Evolutionary conservation across 495 filamentous ascomycete species (phyloP).

Genomic region (Chlorociboria aeruginascens): DNA sequence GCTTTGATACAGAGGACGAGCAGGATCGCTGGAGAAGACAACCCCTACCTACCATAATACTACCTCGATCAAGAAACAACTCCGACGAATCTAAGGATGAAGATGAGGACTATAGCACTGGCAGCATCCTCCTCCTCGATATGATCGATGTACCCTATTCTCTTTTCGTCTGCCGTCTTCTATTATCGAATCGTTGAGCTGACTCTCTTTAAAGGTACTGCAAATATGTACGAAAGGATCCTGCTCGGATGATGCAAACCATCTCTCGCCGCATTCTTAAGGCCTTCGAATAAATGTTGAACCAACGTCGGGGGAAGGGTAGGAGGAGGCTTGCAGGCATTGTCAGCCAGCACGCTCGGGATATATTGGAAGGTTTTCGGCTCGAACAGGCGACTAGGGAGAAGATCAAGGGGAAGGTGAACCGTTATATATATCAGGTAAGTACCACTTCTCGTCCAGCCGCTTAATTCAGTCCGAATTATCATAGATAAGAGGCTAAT

Average conservation of each 20-base stretch:
- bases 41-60: slow-evolving; percentile 23
- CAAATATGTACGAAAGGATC: slow-evolving; percentile 19
- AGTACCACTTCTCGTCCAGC: slow-evolving; percentile 11
- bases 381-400: background rate
- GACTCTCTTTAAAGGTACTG: slow-evolving; percentile 19
- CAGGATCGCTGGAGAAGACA: slow-evolving; percentile 1
- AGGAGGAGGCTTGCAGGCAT: slow-evolving; percentile 20
- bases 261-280: slow-evolving; percentile 18
- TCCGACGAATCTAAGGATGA: slow-evolving; percentile 26
- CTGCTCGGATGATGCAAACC: slow-evolving; percentile 11
- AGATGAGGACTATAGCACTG: slow-evolving; percentile 25
- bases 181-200: slow-evolving; percentile 8
- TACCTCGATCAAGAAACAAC: slow-evolving; percentile 25
- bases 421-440: slow-evolving; percentile 19
- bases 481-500: slow-evolving; percentile 5
- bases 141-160: slow-evolving; percentile 15
- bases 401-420: slow-evolving; percentile 15
- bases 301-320: slow-evolving; percentile 21
- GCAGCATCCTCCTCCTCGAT: slow-evolving; percentile 22
- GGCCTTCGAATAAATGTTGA: slow-evolving; percentile 24
- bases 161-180: slow-evolving; percentile 1
- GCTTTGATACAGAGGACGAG: too few species aligned
- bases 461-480: slow-evolving; percentile 7
- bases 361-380: background rate
- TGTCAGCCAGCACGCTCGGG: background rate